Evolutionary conservation across 306 rosid species (phyloP).

Genomic region (Sesbania bispinosa): DNA sequence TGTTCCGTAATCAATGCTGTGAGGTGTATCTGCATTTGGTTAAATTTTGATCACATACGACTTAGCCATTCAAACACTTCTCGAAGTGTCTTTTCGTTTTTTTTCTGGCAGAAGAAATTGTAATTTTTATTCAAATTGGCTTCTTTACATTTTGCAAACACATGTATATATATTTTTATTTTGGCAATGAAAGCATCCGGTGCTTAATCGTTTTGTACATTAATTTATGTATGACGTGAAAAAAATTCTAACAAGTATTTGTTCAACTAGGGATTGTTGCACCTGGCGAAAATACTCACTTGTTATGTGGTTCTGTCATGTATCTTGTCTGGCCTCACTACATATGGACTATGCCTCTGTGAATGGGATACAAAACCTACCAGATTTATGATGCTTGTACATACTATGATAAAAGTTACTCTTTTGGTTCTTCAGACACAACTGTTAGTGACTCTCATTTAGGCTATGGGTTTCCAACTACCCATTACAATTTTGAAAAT

Average conservation of each 20-base stretch:
- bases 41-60: background rate
- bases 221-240: background rate
- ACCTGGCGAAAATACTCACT: slow-evolving; percentile 30
- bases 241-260: slow-evolving; percentile 22
- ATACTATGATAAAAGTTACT: slow-evolving; percentile 32
- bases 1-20: slow-evolving; percentile 12
- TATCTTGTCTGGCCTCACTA: slow-evolving; percentile 37
- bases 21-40: slow-evolving; percentile 13
- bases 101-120: background rate
- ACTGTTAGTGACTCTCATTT: slow-evolving; percentile 33
- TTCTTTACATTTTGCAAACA: background rate
- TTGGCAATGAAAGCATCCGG: background rate
- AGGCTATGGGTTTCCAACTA: slow-evolving; percentile 31
- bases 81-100: background rate
- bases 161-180: background rate
- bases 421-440: slow-evolving; percentile 32
- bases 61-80: background rate
- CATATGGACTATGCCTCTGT: slow-evolving; percentile 45
- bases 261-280: slow-evolving; percentile 51
- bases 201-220: slow-evolving; percentile 18
- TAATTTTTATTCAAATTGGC: background rate
- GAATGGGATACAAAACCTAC: slow-evolving; percentile 42
- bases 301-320: slow-evolving; percentile 50
- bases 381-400: slow-evolving; percentile 48
- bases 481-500: slow-evolving; percentile 30